Percentiles rank a stretch among this genome's conserved stretches.
These are phyloP conservation scores for Chenopodium suecicum DNA, from an alignment of 148 eudicot genomes.

Conservation along the genomic window DNA sequence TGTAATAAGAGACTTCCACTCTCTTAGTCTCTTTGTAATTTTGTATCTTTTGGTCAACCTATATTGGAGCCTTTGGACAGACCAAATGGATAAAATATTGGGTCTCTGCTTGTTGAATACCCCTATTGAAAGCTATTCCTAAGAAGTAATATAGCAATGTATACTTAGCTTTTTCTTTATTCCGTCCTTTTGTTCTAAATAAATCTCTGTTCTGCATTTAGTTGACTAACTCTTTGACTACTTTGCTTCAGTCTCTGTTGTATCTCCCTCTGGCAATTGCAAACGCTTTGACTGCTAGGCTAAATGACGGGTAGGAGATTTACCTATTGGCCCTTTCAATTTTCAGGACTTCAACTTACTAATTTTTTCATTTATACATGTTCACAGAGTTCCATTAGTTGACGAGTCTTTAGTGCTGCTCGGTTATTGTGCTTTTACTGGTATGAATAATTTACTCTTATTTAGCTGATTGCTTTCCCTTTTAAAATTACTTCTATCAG, in stretches of 20 bases:
- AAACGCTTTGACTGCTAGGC: constrained; percentile 81
- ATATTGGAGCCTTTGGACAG: background rate
- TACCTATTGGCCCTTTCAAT: background rate
- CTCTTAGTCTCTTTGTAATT: too few relatives aligned
- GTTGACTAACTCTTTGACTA: background rate
- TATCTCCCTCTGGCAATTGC: constrained; percentile 94
- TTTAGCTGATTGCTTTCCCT: background rate
- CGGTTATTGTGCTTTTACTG: constrained; percentile 67
- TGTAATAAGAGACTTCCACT: too few relatives aligned
- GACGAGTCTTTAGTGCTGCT: constrained; percentile 85
- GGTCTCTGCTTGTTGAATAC: too few relatives aligned
- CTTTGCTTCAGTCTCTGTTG: constrained; percentile 55
- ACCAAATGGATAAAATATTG: too few relatives aligned
- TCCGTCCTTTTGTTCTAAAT: too few relatives aligned
- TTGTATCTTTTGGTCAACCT: background rate
- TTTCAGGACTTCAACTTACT: background rate
- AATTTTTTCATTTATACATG: background rate
- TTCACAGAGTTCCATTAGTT: constrained; percentile 72
- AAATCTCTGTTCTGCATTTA: background rate
- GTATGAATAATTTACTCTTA: constrained; percentile 30
- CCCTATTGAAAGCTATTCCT: background rate
- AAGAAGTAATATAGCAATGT: background rate
- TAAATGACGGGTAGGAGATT: constrained; percentile 76
- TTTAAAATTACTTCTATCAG: background rate
- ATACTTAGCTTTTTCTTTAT: background rate